Evolutionary conservation across 2,329 filamentous ascomycete species (phyloP), one percentile per base, ranked within the genome.

Genomic region (Hyphodiscus sp.): DNA sequence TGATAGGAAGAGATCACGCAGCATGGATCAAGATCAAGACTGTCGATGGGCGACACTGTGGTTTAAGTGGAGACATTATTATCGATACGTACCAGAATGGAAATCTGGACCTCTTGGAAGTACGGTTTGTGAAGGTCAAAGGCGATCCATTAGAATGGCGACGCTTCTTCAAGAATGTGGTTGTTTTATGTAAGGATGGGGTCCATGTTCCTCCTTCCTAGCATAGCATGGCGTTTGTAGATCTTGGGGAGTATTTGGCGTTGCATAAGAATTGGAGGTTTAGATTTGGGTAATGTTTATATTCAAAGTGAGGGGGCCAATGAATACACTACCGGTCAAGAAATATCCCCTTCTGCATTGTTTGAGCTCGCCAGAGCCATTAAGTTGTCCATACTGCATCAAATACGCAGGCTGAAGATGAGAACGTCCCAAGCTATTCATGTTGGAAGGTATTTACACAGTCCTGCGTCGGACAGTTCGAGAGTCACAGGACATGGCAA

Each of bases 111-210:
- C 71, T 92, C 30, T 78, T 91, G 20, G 91, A 96, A 69, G 88
- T 96, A 26, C 80, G 90, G 49, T 97, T 99, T 68, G 81, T 95
- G 61, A 99, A 99, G 73, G 80, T 89, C 51, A 96, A 96, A 73
- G 94, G 94, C 6, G 94, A 99, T 74, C 94, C 94, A 5, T 73
- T 99, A 48, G 92, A 97, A 74, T 99, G 95, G 94, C 82, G 94
- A 56, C 78, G 94, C 33, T 90, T 99, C 68, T 99, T 99, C 77
- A 99, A 99, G 73, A 91, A 90, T 70, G 81, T 96, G n/a, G 89
- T 89, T 29, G 77, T 95, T 58, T 76, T 92, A 56, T 95, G 91
- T 72, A 89, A 89, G 67, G 90, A 96, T 67, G 90, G 83, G 9
- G 85, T 97, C 45, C 88, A 83, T 68, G 78, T 77, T 60, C 81